Conservation (phyloP, 805 yeast species). For the Metschnikowia continentalis region DNA sequence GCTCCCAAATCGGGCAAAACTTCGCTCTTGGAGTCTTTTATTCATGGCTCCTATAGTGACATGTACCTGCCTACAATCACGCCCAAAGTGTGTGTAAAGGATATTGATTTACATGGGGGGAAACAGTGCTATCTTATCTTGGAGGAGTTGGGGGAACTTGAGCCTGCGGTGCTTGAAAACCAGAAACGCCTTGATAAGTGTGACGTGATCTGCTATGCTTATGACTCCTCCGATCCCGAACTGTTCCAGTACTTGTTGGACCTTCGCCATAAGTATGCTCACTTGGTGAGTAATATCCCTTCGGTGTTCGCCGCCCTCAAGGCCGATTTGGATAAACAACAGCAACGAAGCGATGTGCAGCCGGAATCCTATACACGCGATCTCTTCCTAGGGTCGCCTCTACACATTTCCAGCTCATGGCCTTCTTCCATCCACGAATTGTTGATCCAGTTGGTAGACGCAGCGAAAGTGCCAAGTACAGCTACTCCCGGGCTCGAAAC, state of each 20-base stretch:
- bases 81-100: slow-evolving; percentile 81
- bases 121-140: slow-evolving; percentile 89
- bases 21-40: slow-evolving; percentile 74
- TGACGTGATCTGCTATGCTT: slow-evolving; percentile 84
- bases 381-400: slow-evolving; percentile 68
- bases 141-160: slow-evolving; percentile 86
- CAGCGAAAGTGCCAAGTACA: slow-evolving; percentile 71
- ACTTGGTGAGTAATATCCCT: slow-evolving; percentile 63
- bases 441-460: slow-evolving; percentile 82
- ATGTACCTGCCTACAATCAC: slow-evolving; percentile 75
- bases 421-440: slow-evolving; percentile 78
- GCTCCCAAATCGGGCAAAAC: slow-evolving; percentile 85
- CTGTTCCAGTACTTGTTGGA: slow-evolving; percentile 81
- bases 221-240: slow-evolving; percentile 95
- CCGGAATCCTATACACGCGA: slow-evolving; percentile 82
- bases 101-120: slow-evolving; percentile 91
- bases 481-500: slow-evolving; percentile 69
- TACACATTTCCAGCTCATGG: slow-evolving; percentile 92
- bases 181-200: slow-evolving; percentile 68
- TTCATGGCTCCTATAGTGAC: slow-evolving; percentile 68
- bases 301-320: slow-evolving; percentile 85
- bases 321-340: slow-evolving; percentile 94
- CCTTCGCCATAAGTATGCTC: slow-evolving; percentile 55
- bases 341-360: slow-evolving; percentile 78
- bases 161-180: slow-evolving; percentile 76